These are phyloP conservation scores for Phyllosticta citribraziliensis DNA, from an alignment of 2,329 filamentous ascomycete species.

Conservation along the genomic window DNA sequence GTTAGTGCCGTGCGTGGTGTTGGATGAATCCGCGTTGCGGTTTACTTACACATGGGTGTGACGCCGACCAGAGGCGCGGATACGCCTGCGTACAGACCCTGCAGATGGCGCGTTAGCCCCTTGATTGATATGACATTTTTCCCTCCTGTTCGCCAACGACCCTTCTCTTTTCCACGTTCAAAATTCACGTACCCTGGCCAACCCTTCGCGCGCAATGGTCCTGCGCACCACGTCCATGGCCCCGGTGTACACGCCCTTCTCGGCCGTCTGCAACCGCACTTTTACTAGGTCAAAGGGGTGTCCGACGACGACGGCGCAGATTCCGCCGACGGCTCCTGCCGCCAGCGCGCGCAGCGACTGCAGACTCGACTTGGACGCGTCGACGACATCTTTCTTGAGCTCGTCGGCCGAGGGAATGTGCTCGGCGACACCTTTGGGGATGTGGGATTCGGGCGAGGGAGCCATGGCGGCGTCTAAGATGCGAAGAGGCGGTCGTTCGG, in stretches of 20 bases:
- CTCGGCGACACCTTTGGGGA: not conserved
- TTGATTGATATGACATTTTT: not conserved
- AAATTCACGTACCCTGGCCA: slow-evolving; percentile 42
- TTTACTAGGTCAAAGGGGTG: slow-evolving; percentile 98
- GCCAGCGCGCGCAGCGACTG: slow-evolving; percentile 69
- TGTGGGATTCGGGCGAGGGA: not conserved
- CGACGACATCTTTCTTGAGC: slow-evolving; percentile 43
- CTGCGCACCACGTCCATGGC: slow-evolving; percentile 88
- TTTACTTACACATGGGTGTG: slow-evolving; percentile 89
- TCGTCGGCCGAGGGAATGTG: slow-evolving; percentile 25
- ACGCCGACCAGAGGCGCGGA: slow-evolving; percentile 90
- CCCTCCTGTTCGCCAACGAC: not conserved
- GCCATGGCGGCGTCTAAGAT: not conserved
- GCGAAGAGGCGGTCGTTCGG: not conserved
- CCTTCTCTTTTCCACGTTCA: not conserved
- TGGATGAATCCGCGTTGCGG: not conserved
- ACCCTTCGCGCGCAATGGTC: slow-evolving; percentile 77
- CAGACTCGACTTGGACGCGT: slow-evolving; percentile 44
- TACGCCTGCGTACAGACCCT: slow-evolving; percentile 93
- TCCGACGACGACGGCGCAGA: slow-evolving; percentile 85
- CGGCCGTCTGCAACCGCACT: slow-evolving; percentile 91
- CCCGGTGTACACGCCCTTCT: slow-evolving; percentile 81
- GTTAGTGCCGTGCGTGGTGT: slow-evolving; percentile 11
- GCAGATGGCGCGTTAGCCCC: slow-evolving; percentile 13
- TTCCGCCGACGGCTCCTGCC: slow-evolving; percentile 83